A percentile compares a stretch with the other conserved stretches of the same genome.
Conservation (phyloP, 352 stramenopile species). For the Pythium rishiriense region DNA sequence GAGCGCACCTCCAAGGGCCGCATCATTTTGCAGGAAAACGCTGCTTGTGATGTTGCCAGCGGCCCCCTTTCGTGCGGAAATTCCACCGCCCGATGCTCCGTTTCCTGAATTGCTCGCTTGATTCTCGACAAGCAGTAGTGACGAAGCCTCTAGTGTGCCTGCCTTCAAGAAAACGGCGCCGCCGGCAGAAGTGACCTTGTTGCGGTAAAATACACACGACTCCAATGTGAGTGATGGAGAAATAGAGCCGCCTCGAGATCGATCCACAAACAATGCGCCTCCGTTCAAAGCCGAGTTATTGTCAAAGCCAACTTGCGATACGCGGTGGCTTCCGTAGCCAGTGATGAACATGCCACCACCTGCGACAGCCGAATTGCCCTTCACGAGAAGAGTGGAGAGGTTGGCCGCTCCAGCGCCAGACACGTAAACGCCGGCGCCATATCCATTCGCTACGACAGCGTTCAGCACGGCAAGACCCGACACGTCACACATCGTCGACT, state of each 20-base stretch:
- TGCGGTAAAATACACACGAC: slow-evolving; percentile 21
- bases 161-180: slow-evolving; percentile 7
- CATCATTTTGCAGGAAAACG: slow-evolving; percentile 24
- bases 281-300: slow-evolving; percentile 1
- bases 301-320: slow-evolving; percentile 5
- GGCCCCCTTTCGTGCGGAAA: neutral
- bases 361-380: slow-evolving; percentile 5
- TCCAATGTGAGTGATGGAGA: neutral
- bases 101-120: neutral
- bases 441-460: slow-evolving; percentile 1
- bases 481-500: slow-evolving; percentile 3
- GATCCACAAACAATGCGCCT: slow-evolving; percentile 8
- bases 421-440: slow-evolving; percentile 22
- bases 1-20: slow-evolving; percentile 13
- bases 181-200: slow-evolving; percentile 1
- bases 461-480: slow-evolving; percentile 11
- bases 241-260: neutral
- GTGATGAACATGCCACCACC: slow-evolving; percentile 26
- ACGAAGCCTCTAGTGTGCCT: neutral
- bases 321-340: slow-evolving; percentile 9
- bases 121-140: slow-evolving; percentile 21
- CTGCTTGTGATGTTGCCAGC: neutral
- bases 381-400: slow-evolving; percentile 10
- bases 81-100: slow-evolving; percentile 6
- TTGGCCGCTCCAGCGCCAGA: slow-evolving; percentile 8